These are phyloP conservation scores for Corylus heterophylla DNA, from an alignment of 306 rosid species.

Conservation along the genomic window DNA sequence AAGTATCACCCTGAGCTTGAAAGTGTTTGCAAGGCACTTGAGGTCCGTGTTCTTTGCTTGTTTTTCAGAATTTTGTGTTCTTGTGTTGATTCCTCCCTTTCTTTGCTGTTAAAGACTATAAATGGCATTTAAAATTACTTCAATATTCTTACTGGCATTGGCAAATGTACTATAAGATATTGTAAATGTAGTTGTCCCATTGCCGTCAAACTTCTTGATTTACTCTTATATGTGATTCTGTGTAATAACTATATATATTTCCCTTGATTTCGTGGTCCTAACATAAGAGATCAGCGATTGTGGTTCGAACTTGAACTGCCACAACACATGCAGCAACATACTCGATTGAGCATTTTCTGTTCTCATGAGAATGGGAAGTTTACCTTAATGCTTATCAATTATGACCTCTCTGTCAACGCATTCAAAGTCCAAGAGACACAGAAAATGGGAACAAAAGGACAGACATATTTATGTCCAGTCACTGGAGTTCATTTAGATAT, in stretches of 20 bases:
- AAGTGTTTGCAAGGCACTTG: constrained; percentile 83
- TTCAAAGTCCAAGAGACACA: no score
- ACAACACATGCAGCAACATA: no score
- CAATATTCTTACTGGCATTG: not conserved
- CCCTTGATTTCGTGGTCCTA: not conserved
- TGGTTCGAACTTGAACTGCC: no score
- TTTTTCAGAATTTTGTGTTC: constrained; percentile 20
- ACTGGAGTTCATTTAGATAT: no score
- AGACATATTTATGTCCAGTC: no score
- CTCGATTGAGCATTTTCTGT: no score
- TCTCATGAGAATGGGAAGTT: no score
- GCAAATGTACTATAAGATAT: not conserved
- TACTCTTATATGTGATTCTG: not conserved
- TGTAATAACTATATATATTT: not conserved
- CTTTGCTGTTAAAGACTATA: not conserved
- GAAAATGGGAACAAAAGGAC: no score
- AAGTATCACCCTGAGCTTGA: constrained; percentile 71
- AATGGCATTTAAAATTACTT: not conserved
- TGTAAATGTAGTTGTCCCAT: not conserved
- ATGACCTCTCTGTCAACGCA: no score
- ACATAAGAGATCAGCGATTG: not conserved
- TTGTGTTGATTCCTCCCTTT: not conserved
- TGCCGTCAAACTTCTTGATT: not conserved
- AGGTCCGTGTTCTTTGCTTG: constrained; percentile 55
- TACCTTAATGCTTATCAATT: no score